Conservation (phyloP, 208 protist genomes). For the Wallacemonas rigidus region DNA sequence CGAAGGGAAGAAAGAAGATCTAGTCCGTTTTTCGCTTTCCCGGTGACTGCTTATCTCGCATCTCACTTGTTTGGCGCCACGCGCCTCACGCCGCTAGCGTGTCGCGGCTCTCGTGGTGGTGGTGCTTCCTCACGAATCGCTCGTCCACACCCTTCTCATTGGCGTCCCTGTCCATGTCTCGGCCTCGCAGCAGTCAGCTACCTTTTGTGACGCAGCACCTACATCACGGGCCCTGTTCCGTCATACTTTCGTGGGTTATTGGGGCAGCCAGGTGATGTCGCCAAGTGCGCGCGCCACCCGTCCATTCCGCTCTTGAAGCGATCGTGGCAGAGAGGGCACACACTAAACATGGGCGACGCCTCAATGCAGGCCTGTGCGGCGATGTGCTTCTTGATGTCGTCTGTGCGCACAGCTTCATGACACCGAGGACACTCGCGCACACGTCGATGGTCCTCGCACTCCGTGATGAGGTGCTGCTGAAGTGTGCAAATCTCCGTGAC, state of each 20-base stretch:
- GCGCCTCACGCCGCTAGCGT: too few relatives aligned
- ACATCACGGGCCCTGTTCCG: slow-evolving; percentile 48
- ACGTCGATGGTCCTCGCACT: slow-evolving; percentile 73
- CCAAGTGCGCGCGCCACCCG: slow-evolving; percentile 82
- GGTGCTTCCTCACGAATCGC: too few relatives aligned
- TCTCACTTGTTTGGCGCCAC: too few relatives aligned
- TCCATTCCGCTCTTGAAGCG: slow-evolving; percentile 64
- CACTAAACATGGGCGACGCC: slow-evolving; percentile 58
- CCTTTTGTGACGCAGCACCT: background rate
- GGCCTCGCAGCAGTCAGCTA: too few relatives aligned
- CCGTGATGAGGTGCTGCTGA: slow-evolving; percentile 86
- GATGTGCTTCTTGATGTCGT: slow-evolving; percentile 79
- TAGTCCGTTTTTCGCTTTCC: too few relatives aligned
- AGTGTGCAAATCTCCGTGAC: slow-evolving; percentile 90
- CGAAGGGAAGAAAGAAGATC: too few relatives aligned
- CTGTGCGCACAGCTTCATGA: slow-evolving; percentile 78
- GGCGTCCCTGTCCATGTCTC: too few relatives aligned
- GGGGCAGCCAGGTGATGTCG: slow-evolving; percentile 72
- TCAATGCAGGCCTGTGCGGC: slow-evolving; percentile 68
- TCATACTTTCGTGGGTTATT: slow-evolving; percentile 89
- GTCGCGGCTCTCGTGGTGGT: too few relatives aligned
- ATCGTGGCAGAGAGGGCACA: slow-evolving; percentile 88
- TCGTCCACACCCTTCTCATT: too few relatives aligned
- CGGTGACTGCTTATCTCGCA: too few relatives aligned
- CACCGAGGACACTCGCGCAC: slow-evolving; percentile 91